Evolutionary conservation across 78 protist species (phyloP), one percentile per base, ranked within the genome.

Genomic region (Dictyostelium capitatum): DNA sequence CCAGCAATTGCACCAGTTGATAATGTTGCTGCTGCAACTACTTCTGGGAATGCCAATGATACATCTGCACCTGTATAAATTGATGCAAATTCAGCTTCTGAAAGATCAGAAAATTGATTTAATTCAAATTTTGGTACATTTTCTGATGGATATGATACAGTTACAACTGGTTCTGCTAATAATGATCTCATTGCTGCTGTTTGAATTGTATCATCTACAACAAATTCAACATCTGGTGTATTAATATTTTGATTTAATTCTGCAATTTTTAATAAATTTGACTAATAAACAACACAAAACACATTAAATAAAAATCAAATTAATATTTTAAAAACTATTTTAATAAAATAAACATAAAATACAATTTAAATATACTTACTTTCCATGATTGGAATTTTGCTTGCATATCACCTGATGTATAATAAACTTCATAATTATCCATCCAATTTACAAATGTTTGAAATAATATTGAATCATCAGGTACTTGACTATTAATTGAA

Each of bases 1-100:
- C 91, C 91, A 46, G 46, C 75, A 57, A 74, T 84, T n/a, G 82
- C 91, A 57, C 91, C 91, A 41, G 91, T 57, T 56, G 91, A 84
- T 17, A 84, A 57, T 8, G 28, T 56, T 12, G 91, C 57, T 6
- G 83, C 80, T n/a, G 77, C 82, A 6, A 46, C 75, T 1, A 50
- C 82, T 20, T 79, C 56, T 17, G 30, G 9, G 25, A 47, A 47
- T 15, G 73, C 75, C 6, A 32, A 47, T 23, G 81, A 23, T 28
- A 69, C 62, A 72, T 72, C 67, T 15, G 91, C 79, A 19, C 91
- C 91, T 59, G 78, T 37, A 20, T 56, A 74, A 12, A 15, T 23
- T 19, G 73, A 20, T 10, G 3, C 1, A 46, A 84, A 84, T 9
- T 84, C 91, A 28, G 81, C 15, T 23, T 43, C 1, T 19, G 79